Evolutionary conservation across 2,329 filamentous ascomycete genomes (phyloP), one percentile per base, ranked within the genome.

Genomic region (Colletotrichum zoysiae): DNA sequence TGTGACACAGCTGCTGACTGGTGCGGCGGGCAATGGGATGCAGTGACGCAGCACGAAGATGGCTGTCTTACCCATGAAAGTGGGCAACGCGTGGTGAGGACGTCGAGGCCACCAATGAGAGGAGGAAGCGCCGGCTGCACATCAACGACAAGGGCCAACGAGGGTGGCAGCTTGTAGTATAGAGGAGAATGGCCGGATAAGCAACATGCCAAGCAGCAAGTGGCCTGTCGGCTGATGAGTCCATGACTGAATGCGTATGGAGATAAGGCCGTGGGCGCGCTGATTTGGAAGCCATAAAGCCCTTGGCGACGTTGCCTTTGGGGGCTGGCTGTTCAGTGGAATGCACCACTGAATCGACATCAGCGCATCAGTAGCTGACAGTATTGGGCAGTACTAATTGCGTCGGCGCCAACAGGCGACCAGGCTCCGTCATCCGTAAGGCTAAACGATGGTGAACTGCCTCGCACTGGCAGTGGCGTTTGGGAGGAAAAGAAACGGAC

Each of bases 41-140:
- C 65, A 55, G 65, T 61, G 65, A 72, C 57, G 65, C 70, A 59
- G 70, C 70, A 70, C 65, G 55, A 56, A 46, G 59, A 56, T 48
- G 70, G n/a, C 40, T 70, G 70, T 72, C 65, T 65, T 72, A 57
- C 55, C 46, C 35, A 61, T 44, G 23, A 40, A 38, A 50, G 48
- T 65, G 70, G 65, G 35, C 65, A 50, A 56, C 8, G 35, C 46
- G 48, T 59, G 65, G 58, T n/a, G 62, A 67, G 20, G 60, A 48
- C 16, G 20, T 38, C 40, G 55, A 60, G 35, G 60, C 70, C 66
- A 60, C 66, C 65, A 72, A 70, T 72, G 18, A 56, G 60, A 59
- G 3, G 12, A 56, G 11, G 33, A 30, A 23, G 38, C n/a, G 26
- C 30, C 26, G 20, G 53, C 59, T 72, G 70, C 65, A 56, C 44